Conservation (phyloP, 176 grass and related monocot species). For the Triticum turgidum region DNA sequence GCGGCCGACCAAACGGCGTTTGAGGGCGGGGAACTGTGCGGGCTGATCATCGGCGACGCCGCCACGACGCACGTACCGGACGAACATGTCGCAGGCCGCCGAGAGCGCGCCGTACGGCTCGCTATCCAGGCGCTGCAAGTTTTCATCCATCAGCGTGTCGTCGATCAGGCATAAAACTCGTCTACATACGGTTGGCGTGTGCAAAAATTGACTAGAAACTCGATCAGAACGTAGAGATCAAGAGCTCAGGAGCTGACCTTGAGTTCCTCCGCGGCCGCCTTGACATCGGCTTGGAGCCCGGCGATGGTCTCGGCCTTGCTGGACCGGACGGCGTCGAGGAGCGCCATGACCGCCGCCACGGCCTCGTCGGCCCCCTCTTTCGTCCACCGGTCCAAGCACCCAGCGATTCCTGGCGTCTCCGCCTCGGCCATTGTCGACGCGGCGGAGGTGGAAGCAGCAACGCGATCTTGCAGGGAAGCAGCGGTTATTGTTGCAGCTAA, state of each 20-base stretch:
- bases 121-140: neutral
- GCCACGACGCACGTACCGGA: neutral
- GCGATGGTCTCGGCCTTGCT: neutral
- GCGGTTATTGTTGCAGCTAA: neutral
- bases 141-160: neutral
- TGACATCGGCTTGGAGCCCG: neutral
- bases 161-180: neutral
- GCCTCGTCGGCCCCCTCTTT: neutral
- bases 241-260: neutral
- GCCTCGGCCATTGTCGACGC: neutral
- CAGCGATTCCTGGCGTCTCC: neutral
- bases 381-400: neutral
- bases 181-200: neutral
- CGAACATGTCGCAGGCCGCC: conserved; percentile 1
- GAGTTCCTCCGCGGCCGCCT: neutral
- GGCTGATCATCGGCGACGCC: neutral
- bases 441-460: neutral
- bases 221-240: neutral
- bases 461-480: neutral
- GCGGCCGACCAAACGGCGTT: neutral
- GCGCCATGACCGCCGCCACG: neutral
- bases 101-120: conserved; percentile 10
- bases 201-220: neutral
- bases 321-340: neutral
- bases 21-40: neutral